Conservation (phyloP, 129 eudicot species). For the Glebionis coronaria region DNA sequence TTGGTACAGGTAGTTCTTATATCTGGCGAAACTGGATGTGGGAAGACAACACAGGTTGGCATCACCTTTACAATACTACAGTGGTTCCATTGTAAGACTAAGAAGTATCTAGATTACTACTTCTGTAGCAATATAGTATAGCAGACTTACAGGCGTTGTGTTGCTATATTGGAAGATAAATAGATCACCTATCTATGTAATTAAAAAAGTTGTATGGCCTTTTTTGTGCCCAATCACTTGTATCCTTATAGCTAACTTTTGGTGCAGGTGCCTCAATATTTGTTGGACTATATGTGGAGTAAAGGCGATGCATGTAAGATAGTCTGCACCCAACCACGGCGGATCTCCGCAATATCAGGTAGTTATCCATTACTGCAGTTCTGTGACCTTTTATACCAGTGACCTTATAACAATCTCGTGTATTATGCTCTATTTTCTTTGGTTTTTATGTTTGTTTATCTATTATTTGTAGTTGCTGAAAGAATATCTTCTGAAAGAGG, state of each 20-base stretch:
- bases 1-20: conserved; percentile 74
- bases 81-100: too few relatives aligned
- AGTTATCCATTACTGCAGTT: conserved; percentile 38
- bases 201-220: not conserved
- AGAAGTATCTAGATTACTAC: too few relatives aligned
- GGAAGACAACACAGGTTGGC: conserved; percentile 95
- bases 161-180: too few relatives aligned
- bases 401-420: not conserved
- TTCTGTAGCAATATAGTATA: too few relatives aligned
- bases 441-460: conserved; percentile 16
- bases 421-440: conserved; percentile 7
- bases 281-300: conserved; percentile 80
- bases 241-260: not conserved
- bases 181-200: conserved; percentile 14
- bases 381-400: conserved; percentile 4
- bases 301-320: conserved; percentile 84
- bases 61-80: not conserved
- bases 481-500: conserved; percentile 93
- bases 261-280: conserved; percentile 81
- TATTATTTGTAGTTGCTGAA: conserved; percentile 71
- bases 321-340: conserved; percentile 90
- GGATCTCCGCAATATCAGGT: conserved; percentile 98
- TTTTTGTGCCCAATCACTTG: not conserved
- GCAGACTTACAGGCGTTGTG: too few relatives aligned
- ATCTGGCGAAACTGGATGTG: conserved; percentile 99